A percentile compares a stretch with the other conserved stretches of the same genome.
Evolutionary conservation across 2,329 filamentous ascomycete species (phyloP).

Genomic region (Bertia moriformis): DNA sequence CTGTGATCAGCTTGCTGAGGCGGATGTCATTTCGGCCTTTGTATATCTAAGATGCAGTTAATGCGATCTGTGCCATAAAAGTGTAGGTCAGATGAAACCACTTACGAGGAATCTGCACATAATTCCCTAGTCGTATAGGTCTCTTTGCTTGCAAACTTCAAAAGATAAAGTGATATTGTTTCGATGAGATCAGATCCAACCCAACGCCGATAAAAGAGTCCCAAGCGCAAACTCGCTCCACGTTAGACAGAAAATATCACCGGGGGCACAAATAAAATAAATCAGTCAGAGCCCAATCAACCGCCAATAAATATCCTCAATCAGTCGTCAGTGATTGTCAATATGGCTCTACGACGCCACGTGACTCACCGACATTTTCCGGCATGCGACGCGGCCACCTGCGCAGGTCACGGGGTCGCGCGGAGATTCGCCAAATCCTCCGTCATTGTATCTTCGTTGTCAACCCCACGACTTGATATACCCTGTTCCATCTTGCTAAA

Average conservation of each 20-base stretch:
- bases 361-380: background rate
- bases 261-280: no score
- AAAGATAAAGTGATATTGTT: no score
- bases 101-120: background rate
- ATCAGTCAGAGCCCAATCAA: no score
- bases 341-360: background rate
- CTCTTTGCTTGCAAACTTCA: no score
- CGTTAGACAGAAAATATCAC: no score
- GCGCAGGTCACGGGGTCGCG: background rate
- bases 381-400: background rate
- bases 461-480: background rate
- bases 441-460: background rate
- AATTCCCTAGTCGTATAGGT: background rate
- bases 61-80: no score
- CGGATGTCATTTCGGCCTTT: constrained; percentile 57
- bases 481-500: background rate
- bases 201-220: no score
- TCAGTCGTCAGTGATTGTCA: no score
- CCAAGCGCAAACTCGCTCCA: no score
- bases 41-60: constrained; percentile 28
- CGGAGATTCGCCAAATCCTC: background rate
- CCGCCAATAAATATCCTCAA: no score
- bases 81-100: no score
- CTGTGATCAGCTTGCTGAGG: constrained; percentile 54
- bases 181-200: background rate